These are phyloP conservation scores for Rosa rugosa DNA, from an alignment of 306 rosid species.

Conservation along the genomic window DNA sequence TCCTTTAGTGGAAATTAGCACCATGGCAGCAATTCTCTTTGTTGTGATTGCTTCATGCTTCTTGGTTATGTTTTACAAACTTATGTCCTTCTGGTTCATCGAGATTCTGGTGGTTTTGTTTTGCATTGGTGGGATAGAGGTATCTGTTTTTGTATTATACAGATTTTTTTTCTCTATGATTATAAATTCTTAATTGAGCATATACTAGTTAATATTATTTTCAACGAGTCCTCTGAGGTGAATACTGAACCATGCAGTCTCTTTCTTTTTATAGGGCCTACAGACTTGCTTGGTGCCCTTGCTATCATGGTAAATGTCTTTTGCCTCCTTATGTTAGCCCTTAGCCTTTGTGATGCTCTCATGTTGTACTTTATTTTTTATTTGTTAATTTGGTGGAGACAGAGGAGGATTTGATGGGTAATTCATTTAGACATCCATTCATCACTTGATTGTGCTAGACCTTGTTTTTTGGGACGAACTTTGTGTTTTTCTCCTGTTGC, in stretches of 20 bases:
- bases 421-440: too few relatives aligned
- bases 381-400: too few relatives aligned
- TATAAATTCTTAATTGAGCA: neutral
- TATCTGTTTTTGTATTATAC: slow-evolving; percentile 29
- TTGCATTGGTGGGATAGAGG: slow-evolving; percentile 96
- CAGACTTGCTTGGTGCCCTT: slow-evolving; percentile 96
- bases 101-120: slow-evolving; percentile 92
- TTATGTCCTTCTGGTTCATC: slow-evolving; percentile 86
- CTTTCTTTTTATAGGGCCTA: slow-evolving; percentile 69
- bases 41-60: slow-evolving; percentile 94
- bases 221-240: neutral
- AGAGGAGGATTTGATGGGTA: too few relatives aligned
- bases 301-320: slow-evolving; percentile 66
- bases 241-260: slow-evolving; percentile 29
- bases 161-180: slow-evolving; percentile 2
- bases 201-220: neutral
- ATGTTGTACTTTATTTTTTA: neutral
- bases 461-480: too few relatives aligned
- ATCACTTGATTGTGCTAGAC: too few relatives aligned
- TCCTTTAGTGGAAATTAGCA: slow-evolving; percentile 78
- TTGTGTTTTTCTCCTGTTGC: too few relatives aligned
- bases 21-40: slow-evolving; percentile 76
- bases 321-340: neutral
- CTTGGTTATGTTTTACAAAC: slow-evolving; percentile 89
- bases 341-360: neutral